Percentiles rank a stretch among this genome's conserved stretches.
These are phyloP conservation scores for Avena sativa DNA, from an alignment of 176 grass and related monocot species.

Conservation along the genomic window DNA sequence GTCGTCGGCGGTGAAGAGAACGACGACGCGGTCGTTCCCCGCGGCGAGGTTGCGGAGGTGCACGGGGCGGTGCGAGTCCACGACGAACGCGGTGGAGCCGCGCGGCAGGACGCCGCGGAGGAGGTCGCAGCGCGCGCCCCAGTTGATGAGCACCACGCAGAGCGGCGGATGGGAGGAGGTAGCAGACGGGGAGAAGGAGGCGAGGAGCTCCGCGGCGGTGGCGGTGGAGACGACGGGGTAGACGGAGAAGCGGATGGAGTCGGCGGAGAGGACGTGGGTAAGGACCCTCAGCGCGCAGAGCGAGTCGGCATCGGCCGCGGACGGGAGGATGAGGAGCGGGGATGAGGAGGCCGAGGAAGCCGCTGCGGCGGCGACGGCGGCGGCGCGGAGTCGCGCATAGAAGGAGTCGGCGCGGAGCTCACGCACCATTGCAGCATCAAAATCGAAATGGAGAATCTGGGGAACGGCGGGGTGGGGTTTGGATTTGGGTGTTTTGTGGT, in stretches of 20 bases:
- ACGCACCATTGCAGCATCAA: conserved; percentile 64
- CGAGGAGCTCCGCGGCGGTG: conserved; percentile 35
- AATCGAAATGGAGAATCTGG: neutral
- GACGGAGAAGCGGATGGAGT: conserved; percentile 42
- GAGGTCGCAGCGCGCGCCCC: conserved; percentile 80
- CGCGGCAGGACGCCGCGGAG: conserved; percentile 53
- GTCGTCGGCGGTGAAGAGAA: conserved; percentile 77
- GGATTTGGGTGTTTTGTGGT: conserved; percentile 20
- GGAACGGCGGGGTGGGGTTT: neutral
- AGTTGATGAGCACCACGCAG: conserved; percentile 77
- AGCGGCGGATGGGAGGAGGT: conserved; percentile 5
- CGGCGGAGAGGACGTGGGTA: conserved; percentile 70
- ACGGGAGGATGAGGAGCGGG: conserved; percentile 80
- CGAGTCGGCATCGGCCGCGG: conserved; percentile 80
- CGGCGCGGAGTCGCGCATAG: conserved; percentile 64
- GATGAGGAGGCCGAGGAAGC: conserved; percentile 45
- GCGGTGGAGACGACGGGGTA: conserved; percentile 71
- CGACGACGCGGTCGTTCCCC: conserved; percentile 67
- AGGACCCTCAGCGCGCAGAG: conserved; percentile 74
- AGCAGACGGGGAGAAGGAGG: conserved; percentile 35
- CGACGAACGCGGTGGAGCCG: conserved; percentile 58
- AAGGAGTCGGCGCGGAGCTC: conserved; percentile 67
- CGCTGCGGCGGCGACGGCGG: conserved; percentile 31
- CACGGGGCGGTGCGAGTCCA: conserved; percentile 79
- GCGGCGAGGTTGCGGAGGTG: conserved; percentile 82